Evolutionary conservation across 495 filamentous ascomycete species (phyloP), one percentile per base, ranked within the genome.

Genomic region (Talaromyces trachyspermus): DNA sequence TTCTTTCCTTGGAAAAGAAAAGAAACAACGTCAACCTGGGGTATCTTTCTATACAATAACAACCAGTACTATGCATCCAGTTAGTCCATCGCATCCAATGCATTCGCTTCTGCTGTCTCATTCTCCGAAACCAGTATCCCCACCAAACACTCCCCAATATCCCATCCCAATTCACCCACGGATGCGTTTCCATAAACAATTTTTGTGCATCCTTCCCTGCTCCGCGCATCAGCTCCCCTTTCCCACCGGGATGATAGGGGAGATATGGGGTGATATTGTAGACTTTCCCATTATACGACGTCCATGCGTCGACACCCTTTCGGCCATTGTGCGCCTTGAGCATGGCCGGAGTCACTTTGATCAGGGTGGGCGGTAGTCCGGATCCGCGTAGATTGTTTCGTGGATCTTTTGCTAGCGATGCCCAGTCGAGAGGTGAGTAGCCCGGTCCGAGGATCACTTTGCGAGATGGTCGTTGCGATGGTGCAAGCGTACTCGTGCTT

Each of bases 151-250:
- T 84, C 79, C 19, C 78, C 44, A 98, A 64, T 79, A 98, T 95
- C 3, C 84, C 86, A 69, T 97, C 94, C 74, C 88, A 95, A 56
- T 95, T 98, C 8, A 98, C 91, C 92, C 94, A 98, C 14, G 91
- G 89, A 72, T 98, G 92, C 18, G 90, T 77, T 69, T 95, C 89
- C 51, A 83, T 80, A 63, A 98, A 97, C 57, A 98, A 54, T 68
- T 80, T 81, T 27, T 81, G 87, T 11, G 66, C 72, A 39, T 77
- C 73, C 60, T 68, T 74, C 14, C 88, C 92, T 2, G 89, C 91
- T 12, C 75, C 83, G 18, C 85, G 75, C 62, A 95, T 70, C 55
- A 97, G 57, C 69, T 98, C 88, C 3, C 80, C 83, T 66, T 85
- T 87, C 3, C 92, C 92, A 26, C 92, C 92, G 0, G 92, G 92